phyloP scores from a whole-genome alignment of 176 grass and related monocot genomes.

The Cymbopogon citratus region DNA sequence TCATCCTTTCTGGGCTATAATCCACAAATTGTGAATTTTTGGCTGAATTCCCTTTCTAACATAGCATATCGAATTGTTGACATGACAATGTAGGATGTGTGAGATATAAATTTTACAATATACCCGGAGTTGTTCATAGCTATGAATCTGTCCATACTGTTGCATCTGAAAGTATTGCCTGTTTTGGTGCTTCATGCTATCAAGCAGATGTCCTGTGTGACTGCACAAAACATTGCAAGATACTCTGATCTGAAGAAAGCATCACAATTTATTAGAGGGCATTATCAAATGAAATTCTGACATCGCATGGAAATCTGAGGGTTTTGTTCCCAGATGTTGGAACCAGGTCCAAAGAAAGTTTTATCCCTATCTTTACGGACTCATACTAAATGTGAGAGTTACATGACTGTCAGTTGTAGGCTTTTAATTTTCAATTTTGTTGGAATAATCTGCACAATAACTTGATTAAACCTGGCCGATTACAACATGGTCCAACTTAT shows the following conservation, averaged over 20 bases:
- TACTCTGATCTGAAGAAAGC: background rate
- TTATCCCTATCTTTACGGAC: background rate
- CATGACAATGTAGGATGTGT: conserved; percentile 14
- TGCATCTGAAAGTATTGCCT: conserved; percentile 4
- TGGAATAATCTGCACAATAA: background rate
- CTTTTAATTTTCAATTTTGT: background rate
- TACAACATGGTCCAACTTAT: background rate
- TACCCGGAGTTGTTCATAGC: background rate
- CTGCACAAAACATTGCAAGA: conserved; percentile 20
- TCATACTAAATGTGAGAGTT: background rate
- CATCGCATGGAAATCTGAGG: background rate
- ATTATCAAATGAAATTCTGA: background rate
- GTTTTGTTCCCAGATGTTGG: background rate
- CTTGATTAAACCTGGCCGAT: background rate
- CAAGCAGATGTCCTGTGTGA: background rate
- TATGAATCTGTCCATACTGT: conserved; percentile 5
- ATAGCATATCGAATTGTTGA: background rate
- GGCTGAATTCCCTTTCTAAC: background rate
- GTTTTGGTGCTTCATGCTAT: conserved; percentile 1
- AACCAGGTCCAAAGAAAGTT: background rate
- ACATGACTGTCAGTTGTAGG: background rate
- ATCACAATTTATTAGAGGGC: background rate
- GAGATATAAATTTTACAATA: background rate
- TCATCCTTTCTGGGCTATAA: background rate
- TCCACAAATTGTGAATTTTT: background rate